Evolutionary conservation across 2,329 filamentous ascomycete species (phyloP).

Genomic region (Microsporum audouinii): DNA sequence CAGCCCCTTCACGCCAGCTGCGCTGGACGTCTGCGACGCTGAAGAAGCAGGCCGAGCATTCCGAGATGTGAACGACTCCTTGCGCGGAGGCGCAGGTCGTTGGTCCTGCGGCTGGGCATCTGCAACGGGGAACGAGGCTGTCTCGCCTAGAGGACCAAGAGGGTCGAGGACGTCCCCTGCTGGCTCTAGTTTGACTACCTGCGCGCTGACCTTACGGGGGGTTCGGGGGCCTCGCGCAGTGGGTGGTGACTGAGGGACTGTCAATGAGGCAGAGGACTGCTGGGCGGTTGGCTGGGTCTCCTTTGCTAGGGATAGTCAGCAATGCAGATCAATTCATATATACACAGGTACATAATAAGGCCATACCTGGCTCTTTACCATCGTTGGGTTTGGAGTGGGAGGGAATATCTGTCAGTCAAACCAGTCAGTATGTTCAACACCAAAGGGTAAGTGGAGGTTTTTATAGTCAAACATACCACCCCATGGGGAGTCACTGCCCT

Average conservation of each 20-base stretch:
- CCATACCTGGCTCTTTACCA: constrained; percentile 19
- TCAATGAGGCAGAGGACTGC: constrained; percentile 21
- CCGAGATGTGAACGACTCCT: constrained; percentile 39
- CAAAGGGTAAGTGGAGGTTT: neutral
- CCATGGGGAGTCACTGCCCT: constrained; percentile 39
- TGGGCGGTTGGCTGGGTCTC: constrained; percentile 17
- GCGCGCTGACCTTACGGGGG: constrained; percentile 47
- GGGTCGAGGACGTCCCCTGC: constrained; percentile 53
- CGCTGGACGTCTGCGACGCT: constrained; percentile 38
- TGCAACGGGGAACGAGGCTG: constrained; percentile 27
- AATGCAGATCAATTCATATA: neutral
- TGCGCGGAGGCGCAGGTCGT: constrained; percentile 48
- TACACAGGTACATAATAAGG: neutral
- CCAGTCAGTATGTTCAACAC: neutral
- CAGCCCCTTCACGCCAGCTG: constrained; percentile 32
- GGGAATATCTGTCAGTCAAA: constrained; percentile 32
- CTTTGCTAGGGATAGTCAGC: constrained; percentile 8
- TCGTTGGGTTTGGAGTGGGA: constrained; percentile 29
- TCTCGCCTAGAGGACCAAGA: constrained; percentile 45
- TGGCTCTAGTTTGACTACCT: constrained; percentile 51
- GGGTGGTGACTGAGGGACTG: constrained; percentile 38
- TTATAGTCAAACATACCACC: constrained; percentile 33
- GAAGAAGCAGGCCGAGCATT: constrained; percentile 29
- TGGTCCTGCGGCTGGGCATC: constrained; percentile 31
- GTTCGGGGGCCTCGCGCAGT: constrained; percentile 41